Base-by-base conservation (phyloP, 768 basidiomycete species). In the Termitomyces sp. region DNA sequence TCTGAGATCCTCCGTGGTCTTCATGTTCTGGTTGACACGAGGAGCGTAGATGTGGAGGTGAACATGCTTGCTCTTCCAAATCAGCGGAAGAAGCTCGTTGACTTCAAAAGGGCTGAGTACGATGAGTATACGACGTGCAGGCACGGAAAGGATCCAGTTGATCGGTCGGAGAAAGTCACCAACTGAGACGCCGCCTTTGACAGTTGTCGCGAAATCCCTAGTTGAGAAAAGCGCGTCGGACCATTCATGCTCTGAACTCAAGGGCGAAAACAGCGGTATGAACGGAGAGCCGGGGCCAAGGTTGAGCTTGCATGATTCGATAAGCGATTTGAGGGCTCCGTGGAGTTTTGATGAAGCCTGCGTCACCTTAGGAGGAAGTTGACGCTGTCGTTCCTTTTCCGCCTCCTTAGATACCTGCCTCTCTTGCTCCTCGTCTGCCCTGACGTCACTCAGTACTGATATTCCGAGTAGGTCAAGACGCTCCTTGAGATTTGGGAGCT, bases 381-480 rank as follows among this genome's bases (percentile, higher is more conserved):
- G 66, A 1, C 73, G 57, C 54, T 79, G 69, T 10, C 63, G 66
- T 57, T 82, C 79, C 6, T 62, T 65, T 60, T 80, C 78, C 4
- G 71, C 66, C 62, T 82, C 76, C 20, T 74, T 74, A 5, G 62
- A 59, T 8, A 82, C 66, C 56, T 82, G 79, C 26, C 80, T 67
- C 54, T 82, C 81, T 57, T 82, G 80, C 58, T 82, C 81, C 60
- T 81, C 79, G 30, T 74, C 74, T 64, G 77, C 63, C 36, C 55
- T 62, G 22, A 36, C 58, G n/a, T 65, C 59, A 13, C 50, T 38
- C 5, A 73, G 35, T 1, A 59, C 47, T 11, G 52, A 48, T 7
- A 71, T 24, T 0, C 75, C 75, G 11, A 78, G 66, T 11, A 57
- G 26, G 8, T 45, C 18, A 18, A 68, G 66, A 33, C 68, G 69